Evolutionary conservation across 2,329 filamentous ascomycete species (phyloP), one percentile per base, ranked within the genome.

Genomic region (Ophiostoma perfectum): DNA sequence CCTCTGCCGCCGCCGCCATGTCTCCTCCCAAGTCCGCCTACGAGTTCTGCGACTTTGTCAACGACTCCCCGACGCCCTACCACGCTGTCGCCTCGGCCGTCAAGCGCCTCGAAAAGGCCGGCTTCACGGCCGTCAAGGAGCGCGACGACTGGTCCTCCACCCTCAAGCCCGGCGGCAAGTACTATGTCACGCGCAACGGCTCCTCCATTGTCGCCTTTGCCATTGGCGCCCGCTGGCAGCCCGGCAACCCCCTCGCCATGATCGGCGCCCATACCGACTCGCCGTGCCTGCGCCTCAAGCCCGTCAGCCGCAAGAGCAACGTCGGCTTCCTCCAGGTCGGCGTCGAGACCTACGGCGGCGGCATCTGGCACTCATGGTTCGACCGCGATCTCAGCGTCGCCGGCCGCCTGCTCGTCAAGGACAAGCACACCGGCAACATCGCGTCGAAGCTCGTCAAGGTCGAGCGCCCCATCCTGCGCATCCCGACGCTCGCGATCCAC

Each of bases 361-460:
- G 95, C 68, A 89, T 98, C 75, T 98, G 94, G 94, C 93, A 97
- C 79, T 96, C 92, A 64, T 99, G 90, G 95, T 99, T 99, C 76
- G 95, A 99, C 78, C 89, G 95, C 66, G 95, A 99, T 77, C 82
- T 99, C 71, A 90, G 91, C 74, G 88, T 98, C 67, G 95, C 95
- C 44, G 95, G 95, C 8, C 86, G 95, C 70, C 91, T 91, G 14
- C 89, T 98, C 82, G 91, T 95, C 68, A 47, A 64, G 42, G 63
- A 58, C 60, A 88, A 86, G 12, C 2, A 38, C 74, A 88, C 44
- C 69, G 91, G 90, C 66, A 88, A 85, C 72, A 91, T 96, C 72
- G 86, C 88, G 71, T 90, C 92, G 80, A 93, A 90, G 79, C 84
- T 99, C 68, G 87, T 98, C 80, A 95, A 96, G 80, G 86, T 99